These are phyloP conservation scores for Lyophyllum semitale DNA, from an alignment of 768 basidiomycete species.

Conservation along the genomic window DNA sequence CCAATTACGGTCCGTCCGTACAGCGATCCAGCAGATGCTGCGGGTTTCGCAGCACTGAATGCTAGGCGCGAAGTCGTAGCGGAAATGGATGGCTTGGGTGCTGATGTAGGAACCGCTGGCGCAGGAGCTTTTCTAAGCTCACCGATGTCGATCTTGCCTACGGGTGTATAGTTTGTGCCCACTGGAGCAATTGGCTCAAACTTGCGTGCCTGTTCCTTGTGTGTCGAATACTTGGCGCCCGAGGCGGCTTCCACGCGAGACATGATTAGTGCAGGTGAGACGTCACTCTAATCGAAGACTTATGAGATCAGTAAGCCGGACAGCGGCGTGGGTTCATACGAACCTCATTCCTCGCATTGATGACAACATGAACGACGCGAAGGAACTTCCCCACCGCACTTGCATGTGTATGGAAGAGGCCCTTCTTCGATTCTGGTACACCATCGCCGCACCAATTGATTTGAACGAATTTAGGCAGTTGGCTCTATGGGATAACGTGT, in stretches of 20 bases:
- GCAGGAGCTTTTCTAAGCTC: conserved; percentile 52
- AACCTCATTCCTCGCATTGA: conserved; percentile 87
- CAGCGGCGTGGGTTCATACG: conserved; percentile 17
- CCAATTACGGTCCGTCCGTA: conserved; percentile 40
- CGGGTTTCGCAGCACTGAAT: conserved; percentile 41
- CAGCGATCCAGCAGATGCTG: conserved; percentile 41
- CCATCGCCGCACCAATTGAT: conserved; percentile 99
- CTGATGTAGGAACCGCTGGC: conserved; percentile 34
- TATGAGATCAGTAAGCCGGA: conserved; percentile 1
- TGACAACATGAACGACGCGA: conserved; percentile 81
- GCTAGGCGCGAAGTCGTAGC: conserved; percentile 49
- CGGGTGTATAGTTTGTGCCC: conserved; percentile 73
- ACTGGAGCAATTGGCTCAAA: conserved; percentile 82
- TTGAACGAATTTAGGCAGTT: conserved; percentile 89
- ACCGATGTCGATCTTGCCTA: conserved; percentile 73
- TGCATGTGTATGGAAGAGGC: conserved; percentile 88
- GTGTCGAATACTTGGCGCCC: conserved; percentile 87
- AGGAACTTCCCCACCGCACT: conserved; percentile 79
- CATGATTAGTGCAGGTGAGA: conserved; percentile 79
- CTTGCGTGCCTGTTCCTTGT: conserved; percentile 74
- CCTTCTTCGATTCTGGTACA: conserved; percentile 90
- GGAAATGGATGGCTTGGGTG: conserved; percentile 39
- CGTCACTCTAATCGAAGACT: conserved; percentile 60
- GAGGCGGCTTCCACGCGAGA: conserved; percentile 85
- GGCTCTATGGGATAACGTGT: conserved; percentile 48